Percentiles rank a stretch among this genome's conserved stretches.
Evolutionary conservation across 176 grass and related monocot genomes (phyloP).

Genomic region (Metroxylon sagu): DNA sequence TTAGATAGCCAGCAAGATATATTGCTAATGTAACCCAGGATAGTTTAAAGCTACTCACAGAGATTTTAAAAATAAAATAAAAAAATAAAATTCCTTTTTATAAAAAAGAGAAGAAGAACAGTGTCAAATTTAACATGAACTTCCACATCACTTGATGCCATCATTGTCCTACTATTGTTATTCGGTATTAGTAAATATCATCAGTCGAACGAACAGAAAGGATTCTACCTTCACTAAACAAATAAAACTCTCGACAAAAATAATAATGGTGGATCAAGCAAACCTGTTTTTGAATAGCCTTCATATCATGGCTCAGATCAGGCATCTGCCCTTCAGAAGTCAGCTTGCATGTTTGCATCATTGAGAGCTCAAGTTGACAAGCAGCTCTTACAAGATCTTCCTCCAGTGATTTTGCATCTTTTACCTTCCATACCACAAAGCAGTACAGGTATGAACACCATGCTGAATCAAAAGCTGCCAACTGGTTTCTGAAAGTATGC

Average conservation of each 20-base stretch:
- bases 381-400: slow-evolving; percentile 91
- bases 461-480: slow-evolving; percentile 60
- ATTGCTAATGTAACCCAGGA: too few species aligned
- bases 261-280: slow-evolving; percentile 11
- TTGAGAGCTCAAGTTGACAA: slow-evolving; percentile 89
- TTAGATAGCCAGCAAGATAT: background rate
- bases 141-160: too few species aligned
- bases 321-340: slow-evolving; percentile 34
- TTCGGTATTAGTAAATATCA: too few species aligned
- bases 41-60: too few species aligned
- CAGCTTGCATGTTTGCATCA: slow-evolving; percentile 95
- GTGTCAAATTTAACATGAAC: too few species aligned
- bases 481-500: slow-evolving; percentile 40
- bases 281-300: slow-evolving; percentile 92
- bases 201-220: too few species aligned
- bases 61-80: too few species aligned
- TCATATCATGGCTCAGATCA: slow-evolving; percentile 83
- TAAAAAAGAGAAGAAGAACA: too few species aligned
- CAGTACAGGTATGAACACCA: slow-evolving; percentile 84
- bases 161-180: too few species aligned
- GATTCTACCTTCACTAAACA: too few species aligned
- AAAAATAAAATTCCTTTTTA: too few species aligned
- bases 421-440: slow-evolving; percentile 94
- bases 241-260: background rate
- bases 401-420: slow-evolving; percentile 90